Percentiles rank a stretch among this genome's conserved stretches.
These are phyloP conservation scores for Exophiala phaeomuriformis DNA, from an alignment of 2,329 filamentous ascomycete genomes.

Conservation along the genomic window DNA sequence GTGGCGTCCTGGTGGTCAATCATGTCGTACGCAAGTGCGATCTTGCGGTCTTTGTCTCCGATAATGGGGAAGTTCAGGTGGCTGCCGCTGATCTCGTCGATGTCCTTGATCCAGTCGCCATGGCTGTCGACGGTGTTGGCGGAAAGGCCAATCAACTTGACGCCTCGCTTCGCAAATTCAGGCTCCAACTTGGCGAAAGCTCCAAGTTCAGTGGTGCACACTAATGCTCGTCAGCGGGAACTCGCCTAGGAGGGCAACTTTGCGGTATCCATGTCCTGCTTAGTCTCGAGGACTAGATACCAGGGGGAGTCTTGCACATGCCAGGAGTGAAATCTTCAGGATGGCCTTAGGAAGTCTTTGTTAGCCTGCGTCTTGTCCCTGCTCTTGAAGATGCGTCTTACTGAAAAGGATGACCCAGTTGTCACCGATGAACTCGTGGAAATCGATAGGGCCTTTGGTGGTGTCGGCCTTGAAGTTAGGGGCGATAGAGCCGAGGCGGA, in stretches of 20 bases:
- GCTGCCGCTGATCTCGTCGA: slow-evolving; percentile 37
- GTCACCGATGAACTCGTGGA: slow-evolving; percentile 65
- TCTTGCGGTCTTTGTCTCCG: slow-evolving; percentile 38
- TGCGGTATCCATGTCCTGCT: background rate
- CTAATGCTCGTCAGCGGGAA: slow-evolving; percentile 6
- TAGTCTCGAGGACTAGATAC: too few species aligned
- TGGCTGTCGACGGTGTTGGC: slow-evolving; percentile 53
- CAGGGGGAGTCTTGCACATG: background rate
- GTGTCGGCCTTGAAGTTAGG: slow-evolving; percentile 65
- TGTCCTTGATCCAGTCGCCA: slow-evolving; percentile 50
- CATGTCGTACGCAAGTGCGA: slow-evolving; percentile 40
- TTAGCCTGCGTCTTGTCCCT: background rate
- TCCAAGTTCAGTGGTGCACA: slow-evolving; percentile 55
- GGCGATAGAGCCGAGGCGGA: slow-evolving; percentile 59
- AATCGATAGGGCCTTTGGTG: slow-evolving; percentile 59
- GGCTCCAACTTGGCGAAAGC: slow-evolving; percentile 58
- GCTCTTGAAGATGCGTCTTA: background rate
- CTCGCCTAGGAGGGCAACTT: background rate
- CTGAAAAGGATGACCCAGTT: slow-evolving; percentile 62
- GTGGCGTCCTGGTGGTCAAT: slow-evolving; percentile 36
- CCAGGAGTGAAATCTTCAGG: slow-evolving; percentile 41
- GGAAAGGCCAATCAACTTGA: slow-evolving; percentile 55
- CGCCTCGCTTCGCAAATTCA: slow-evolving; percentile 55
- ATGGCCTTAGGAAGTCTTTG: background rate
- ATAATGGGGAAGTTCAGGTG: slow-evolving; percentile 40